Percentiles rank a stretch among this genome's conserved stretches.
Conservation (phyloP, 106 monocot species). For the Phalaenopsis aphrodite region DNA sequence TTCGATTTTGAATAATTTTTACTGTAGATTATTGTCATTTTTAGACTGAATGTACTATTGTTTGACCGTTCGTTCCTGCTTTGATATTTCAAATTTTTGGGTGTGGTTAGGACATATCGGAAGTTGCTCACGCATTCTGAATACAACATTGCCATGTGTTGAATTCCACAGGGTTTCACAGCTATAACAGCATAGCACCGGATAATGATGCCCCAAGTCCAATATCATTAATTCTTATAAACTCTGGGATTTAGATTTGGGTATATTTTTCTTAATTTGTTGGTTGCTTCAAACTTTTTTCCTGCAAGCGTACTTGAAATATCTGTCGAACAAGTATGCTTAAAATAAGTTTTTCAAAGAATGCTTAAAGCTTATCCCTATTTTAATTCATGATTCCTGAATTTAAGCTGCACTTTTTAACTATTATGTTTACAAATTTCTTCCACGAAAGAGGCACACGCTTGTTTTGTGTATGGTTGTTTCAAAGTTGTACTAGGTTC, state of each 20-base stretch:
- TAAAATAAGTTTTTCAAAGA: background rate
- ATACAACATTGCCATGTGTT: no score
- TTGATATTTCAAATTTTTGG: no score
- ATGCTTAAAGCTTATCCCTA: background rate
- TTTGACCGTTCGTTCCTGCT: no score
- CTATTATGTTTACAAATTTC: background rate
- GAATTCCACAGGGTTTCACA: no score
- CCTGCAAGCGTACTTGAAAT: background rate
- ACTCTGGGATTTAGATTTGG: background rate
- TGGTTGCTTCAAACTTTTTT: background rate
- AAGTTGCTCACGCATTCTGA: no score
- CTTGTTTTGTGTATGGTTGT: slow-evolving; percentile 1
- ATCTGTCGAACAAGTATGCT: background rate
- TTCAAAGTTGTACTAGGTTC: background rate
- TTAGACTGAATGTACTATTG: no score
- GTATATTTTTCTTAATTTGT: background rate
- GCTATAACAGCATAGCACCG: no score
- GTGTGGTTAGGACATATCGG: no score
- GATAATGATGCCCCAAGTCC: background rate
- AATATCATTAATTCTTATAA: no score
- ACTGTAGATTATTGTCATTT: no score
- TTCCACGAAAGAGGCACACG: background rate
- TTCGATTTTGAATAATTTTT: no score
- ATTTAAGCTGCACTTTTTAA: background rate
- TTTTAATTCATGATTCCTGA: background rate